A percentile compares a stretch with the other conserved stretches of the same genome.
Conservation (phyloP, 371 early-diverging fungal species). For the Mucor saturninus region DNA sequence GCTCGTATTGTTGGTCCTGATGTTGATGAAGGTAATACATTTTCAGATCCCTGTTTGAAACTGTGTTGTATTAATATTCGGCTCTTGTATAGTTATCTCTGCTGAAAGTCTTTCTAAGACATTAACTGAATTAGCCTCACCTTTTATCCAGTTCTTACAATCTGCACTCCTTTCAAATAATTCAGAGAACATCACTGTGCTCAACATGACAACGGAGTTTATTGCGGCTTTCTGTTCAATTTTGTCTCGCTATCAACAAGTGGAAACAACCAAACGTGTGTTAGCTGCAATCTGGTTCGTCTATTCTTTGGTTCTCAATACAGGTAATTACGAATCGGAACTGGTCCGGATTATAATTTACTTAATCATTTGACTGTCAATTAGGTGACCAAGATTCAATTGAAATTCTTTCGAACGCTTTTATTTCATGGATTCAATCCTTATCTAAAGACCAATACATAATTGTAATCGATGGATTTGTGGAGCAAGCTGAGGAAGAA, state of each 20-base stretch:
- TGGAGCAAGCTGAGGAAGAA: slow-evolving; percentile 34
- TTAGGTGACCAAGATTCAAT: slow-evolving; percentile 25
- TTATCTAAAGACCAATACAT: slow-evolving; percentile 37
- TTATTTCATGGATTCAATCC: slow-evolving; percentile 35
- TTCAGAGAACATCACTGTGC: slow-evolving; percentile 1
- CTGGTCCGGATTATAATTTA: too few species aligned
- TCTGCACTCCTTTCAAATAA: slow-evolving; percentile 3
- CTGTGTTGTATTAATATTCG: background rate
- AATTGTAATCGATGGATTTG: slow-evolving; percentile 28
- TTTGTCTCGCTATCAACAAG: slow-evolving; percentile 31
- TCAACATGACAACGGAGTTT: slow-evolving; percentile 37
- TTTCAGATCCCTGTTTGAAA: background rate
- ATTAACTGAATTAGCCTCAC: slow-evolving; percentile 24
- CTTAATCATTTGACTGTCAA: too few species aligned
- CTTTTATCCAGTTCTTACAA: slow-evolving; percentile 32
- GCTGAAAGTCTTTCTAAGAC: slow-evolving; percentile 23
- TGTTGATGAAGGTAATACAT: slow-evolving; percentile 30
- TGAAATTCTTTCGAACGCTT: slow-evolving; percentile 23
- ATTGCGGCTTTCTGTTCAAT: slow-evolving; percentile 40
- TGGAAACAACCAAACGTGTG: slow-evolving; percentile 31
- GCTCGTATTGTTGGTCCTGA: slow-evolving; percentile 22
- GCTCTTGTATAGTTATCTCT: slow-evolving; percentile 24
- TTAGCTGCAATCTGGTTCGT: slow-evolving; percentile 44
- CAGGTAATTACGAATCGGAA: slow-evolving; percentile 11
- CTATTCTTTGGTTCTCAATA: slow-evolving; percentile 24